phyloP scores from a whole-genome alignment of 2,329 filamentous ascomycete species.

The Aspergillus sclerotialis region DNA sequence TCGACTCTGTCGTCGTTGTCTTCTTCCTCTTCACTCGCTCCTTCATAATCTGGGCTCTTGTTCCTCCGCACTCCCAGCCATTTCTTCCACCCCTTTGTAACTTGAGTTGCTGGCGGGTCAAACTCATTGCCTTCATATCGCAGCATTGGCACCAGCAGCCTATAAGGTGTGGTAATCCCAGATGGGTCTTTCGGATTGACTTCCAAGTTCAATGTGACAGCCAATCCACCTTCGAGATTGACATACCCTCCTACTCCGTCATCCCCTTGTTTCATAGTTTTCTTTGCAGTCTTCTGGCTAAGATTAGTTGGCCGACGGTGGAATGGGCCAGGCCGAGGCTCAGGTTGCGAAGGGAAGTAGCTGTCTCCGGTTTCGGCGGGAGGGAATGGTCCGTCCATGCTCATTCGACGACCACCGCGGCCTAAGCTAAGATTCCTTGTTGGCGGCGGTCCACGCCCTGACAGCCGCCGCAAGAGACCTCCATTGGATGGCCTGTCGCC shows the following conservation, averaged over 20 bases:
- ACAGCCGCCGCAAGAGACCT: slow-evolving; percentile 41
- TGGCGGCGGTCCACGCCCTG: slow-evolving; percentile 37
- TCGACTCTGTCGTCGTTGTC: slow-evolving; percentile 11
- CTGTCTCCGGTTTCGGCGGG: slow-evolving; percentile 24
- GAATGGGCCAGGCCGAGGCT: slow-evolving; percentile 43
- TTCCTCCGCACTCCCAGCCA: slow-evolving; percentile 26
- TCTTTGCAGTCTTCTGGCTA: slow-evolving; percentile 54
- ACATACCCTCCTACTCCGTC: slow-evolving; percentile 52
- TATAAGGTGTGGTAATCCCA: slow-evolving; percentile 81
- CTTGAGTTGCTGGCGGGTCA: slow-evolving; percentile 27
- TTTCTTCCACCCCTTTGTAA: slow-evolving; percentile 35
- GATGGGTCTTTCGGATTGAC: slow-evolving; percentile 77
- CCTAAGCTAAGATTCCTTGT: slow-evolving; percentile 32
- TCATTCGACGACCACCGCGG: slow-evolving; percentile 23
- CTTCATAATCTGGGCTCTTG: slow-evolving; percentile 13
- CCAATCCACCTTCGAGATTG: slow-evolving; percentile 74
- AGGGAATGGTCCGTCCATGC: slow-evolving; percentile 26
- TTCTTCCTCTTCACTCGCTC: slow-evolving; percentile 7
- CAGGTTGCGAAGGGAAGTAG: slow-evolving; percentile 22
- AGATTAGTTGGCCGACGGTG: slow-evolving; percentile 65
- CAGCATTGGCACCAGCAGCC: slow-evolving; percentile 75
- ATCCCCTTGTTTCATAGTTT: slow-evolving; percentile 43
- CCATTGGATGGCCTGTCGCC: slow-evolving; percentile 42
- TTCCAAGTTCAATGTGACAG: slow-evolving; percentile 85
- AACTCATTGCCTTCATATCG: slow-evolving; percentile 41